These are phyloP conservation scores for Phaseolus lunatus DNA, from an alignment of 306 rosid genomes.

Conservation along the genomic window DNA sequence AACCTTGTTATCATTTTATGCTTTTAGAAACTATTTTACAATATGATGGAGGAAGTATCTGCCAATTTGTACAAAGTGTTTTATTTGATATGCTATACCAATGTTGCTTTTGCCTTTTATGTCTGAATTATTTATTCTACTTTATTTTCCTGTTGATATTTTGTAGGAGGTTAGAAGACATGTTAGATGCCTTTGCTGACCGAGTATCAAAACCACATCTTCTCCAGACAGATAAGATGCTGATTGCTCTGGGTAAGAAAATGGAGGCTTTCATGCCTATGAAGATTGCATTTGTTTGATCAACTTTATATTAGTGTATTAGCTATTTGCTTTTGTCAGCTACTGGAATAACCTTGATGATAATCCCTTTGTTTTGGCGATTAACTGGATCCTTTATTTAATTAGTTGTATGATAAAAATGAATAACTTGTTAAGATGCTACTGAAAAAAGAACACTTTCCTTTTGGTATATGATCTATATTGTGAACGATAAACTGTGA, in stretches of 20 bases:
- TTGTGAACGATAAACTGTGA: constrained; percentile 16
- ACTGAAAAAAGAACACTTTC: constrained; percentile 1
- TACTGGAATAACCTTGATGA: constrained; percentile 8
- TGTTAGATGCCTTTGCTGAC: constrained; percentile 88
- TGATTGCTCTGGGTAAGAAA: constrained; percentile 84
- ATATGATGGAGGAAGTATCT: not conserved
- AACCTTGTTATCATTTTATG: not conserved
- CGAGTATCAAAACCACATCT: constrained; percentile 90
- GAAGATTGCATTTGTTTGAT: constrained; percentile 15
- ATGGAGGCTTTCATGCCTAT: constrained; percentile 3
- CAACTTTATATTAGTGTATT: not conserved
- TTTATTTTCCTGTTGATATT: constrained; percentile 35
- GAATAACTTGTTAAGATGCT: constrained; percentile 40
- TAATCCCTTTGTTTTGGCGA: not conserved
- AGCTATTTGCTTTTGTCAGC: constrained; percentile 1
- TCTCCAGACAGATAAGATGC: constrained; percentile 87
- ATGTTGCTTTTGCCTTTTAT: not conserved
- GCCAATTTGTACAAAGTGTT: not conserved
- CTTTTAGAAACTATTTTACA: not conserved
- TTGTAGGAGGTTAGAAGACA: constrained; percentile 83
- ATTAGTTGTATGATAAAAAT: constrained; percentile 5
- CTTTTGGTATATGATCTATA: constrained; percentile 11
- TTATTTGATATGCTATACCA: not conserved
- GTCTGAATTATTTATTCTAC: constrained; percentile 13
- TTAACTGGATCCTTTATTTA: constrained; percentile 12